Percentiles rank a stretch among this genome's conserved stretches.
These are phyloP conservation scores for Albizia julibrissin DNA, from an alignment of 306 rosid genomes.

Conservation along the genomic window DNA sequence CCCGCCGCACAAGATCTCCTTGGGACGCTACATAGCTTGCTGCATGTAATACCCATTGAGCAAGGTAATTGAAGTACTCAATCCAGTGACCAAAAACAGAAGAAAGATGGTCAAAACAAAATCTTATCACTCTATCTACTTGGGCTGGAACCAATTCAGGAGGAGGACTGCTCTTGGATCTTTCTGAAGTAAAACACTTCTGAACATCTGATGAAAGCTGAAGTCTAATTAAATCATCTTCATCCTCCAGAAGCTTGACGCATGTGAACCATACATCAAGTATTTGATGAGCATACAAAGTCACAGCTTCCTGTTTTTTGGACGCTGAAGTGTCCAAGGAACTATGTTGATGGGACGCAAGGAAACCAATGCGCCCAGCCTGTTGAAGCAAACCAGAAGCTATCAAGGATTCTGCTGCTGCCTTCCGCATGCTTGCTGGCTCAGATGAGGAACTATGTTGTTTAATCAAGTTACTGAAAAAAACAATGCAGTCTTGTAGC, in stretches of 20 bases:
- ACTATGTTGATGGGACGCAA: conserved; percentile 41
- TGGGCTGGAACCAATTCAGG: conserved; percentile 63
- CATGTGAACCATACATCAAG: conserved; percentile 82
- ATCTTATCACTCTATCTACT: conserved; percentile 84
- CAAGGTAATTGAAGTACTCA: conserved; percentile 67
- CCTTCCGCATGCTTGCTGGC: conserved; percentile 73
- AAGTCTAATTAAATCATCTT: conserved; percentile 73
- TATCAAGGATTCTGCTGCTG: conserved; percentile 73
- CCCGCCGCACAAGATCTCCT: conserved; percentile 85
- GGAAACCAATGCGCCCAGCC: conserved; percentile 55
- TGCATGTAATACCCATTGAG: conserved; percentile 55
- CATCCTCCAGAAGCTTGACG: conserved; percentile 91
- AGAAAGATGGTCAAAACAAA: conserved; percentile 80
- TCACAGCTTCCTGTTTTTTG: conserved; percentile 54
- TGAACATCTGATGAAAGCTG: conserved; percentile 73
- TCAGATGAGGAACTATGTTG: conserved; percentile 70
- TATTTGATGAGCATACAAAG: conserved; percentile 64
- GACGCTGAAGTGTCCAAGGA: conserved; percentile 42
- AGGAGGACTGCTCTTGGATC: conserved; percentile 37
- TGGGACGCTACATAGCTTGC: conserved; percentile 45
- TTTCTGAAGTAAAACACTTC: conserved; percentile 57
- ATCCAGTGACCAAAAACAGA: conserved; percentile 85
- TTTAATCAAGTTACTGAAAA: conserved; percentile 56
- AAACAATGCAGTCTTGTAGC: conserved; percentile 57
- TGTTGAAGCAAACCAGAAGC: conserved; percentile 92